Base-by-base conservation (phyloP, 2,329 filamentous ascomycete species). In the Tolypocladium pustulatum region DNA sequence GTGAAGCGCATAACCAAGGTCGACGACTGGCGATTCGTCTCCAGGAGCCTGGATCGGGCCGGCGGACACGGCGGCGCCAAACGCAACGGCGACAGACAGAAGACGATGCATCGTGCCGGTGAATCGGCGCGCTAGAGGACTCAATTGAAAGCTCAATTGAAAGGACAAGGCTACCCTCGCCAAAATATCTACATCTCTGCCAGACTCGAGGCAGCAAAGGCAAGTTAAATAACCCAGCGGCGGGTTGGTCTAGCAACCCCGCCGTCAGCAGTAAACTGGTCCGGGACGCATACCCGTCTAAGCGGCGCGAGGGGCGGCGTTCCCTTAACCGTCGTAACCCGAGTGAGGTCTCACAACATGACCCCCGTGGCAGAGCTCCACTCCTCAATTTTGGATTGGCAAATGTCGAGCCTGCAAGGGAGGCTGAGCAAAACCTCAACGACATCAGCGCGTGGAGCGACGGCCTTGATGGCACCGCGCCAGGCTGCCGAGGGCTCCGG, bases 1-100 rank as follows among this genome's bases (percentile, higher is more conserved):
- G 54, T 62, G 61, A 25, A 63, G 32, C 2, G 58, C 58, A 34
- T 63, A 61, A 25, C 61, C 60, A 20, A 61, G 57, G 34, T 63
- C 60, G 20, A 63, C 58, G 27, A 60, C 22, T 13, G 56, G 56
- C 52, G 36, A 34, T 20, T 57, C 51, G 27, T 27, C 34, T 2
- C 38, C 30, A 22, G 27, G 38, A 25, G 20, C 43, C 30, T 49
- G 40, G 3, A 37, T 22, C 17, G 46, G 43, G 17, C 41, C 20
- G 22, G 41, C 43, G 25, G 30, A 25, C 4, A 32, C 43, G 17
- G 38, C 54, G 13, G 55, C 1, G 17, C 36, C 59, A 34, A 55
- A 37, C 25, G 37, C 46, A 54, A 57, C 38, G 46, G 41, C 49
- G 25, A 43, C 25, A 34, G 54, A 46, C 17, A 40, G 54, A 34